phyloP scores from a whole-genome alignment of 2,329 filamentous ascomycete species.

The Penicillium sp. region DNA sequence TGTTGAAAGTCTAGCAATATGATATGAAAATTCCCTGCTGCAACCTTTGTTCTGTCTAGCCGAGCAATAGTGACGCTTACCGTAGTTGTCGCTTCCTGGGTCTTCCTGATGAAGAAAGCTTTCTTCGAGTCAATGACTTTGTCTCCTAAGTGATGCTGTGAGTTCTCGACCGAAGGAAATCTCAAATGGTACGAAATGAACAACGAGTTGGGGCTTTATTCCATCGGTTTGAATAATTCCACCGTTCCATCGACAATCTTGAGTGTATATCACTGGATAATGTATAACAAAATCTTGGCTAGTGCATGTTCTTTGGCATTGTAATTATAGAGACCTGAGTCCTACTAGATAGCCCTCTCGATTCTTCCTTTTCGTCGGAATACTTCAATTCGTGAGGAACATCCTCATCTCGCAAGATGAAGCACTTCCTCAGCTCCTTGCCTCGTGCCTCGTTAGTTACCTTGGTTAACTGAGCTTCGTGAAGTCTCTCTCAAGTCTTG shows the following conservation, averaged over 20 bases:
- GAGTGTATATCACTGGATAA: background rate
- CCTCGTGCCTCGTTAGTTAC: too few relatives aligned
- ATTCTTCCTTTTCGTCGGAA: background rate
- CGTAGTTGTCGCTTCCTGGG: slow-evolving; percentile 19
- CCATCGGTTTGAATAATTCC: background rate
- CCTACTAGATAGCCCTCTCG: background rate
- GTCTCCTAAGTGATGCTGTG: slow-evolving; percentile 3
- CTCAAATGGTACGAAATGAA: slow-evolving; percentile 1
- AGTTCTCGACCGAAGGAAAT: background rate
- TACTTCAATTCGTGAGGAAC: background rate
- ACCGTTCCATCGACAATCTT: background rate
- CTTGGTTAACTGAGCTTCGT: too few relatives aligned
- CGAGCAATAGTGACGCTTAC: slow-evolving; percentile 11
- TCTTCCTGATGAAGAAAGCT: slow-evolving; percentile 11
- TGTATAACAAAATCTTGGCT: background rate
- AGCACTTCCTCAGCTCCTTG: background rate
- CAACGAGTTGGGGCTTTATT: background rate
- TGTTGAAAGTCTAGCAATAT: slow-evolving; percentile 9
- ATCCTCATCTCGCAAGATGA: slow-evolving; percentile 1
- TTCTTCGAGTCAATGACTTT: slow-evolving; percentile 6
- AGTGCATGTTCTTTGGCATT: background rate
- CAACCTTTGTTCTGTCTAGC: slow-evolving; percentile 6
- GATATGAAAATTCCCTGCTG: slow-evolving; percentile 15
- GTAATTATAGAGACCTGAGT: background rate
- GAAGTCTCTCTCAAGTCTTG: too few relatives aligned